Evolutionary conservation across 352 stramenopile genomes (phyloP).

Genomic region (Phytophthora uliginosa): DNA sequence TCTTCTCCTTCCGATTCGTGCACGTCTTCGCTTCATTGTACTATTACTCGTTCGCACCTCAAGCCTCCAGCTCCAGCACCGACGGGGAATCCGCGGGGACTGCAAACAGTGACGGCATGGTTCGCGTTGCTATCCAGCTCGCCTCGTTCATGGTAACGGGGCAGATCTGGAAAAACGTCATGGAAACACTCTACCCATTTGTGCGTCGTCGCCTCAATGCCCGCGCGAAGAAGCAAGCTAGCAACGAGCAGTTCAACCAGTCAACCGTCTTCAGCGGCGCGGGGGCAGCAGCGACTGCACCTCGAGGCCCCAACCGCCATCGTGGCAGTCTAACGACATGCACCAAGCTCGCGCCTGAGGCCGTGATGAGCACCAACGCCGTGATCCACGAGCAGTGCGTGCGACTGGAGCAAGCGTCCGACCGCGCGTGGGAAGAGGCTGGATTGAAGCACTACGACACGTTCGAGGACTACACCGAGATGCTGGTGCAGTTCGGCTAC

Average conservation of each 20-base stretch:
- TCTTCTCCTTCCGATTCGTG: conserved; percentile 98
- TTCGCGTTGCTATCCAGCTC: conserved; percentile 94
- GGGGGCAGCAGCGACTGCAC: conserved; percentile 14
- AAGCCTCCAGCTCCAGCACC: conserved; percentile 8
- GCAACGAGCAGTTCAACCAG: conserved; percentile 69
- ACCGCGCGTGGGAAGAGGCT: conserved; percentile 92
- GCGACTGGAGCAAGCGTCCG: conserved; percentile 82
- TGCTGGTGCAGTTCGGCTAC: conserved; percentile 97
- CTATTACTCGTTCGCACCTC: conserved; percentile 94
- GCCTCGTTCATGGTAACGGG: conserved; percentile 95
- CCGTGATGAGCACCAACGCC: conserved; percentile 53
- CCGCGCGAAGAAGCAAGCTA: conserved; percentile 64
- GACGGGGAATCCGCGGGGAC: conserved; percentile 8
- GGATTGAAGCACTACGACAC: conserved; percentile 93
- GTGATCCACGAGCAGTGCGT: conserved; percentile 85
- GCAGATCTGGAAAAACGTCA: conserved; percentile 95
- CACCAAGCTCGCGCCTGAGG: conserved; percentile 22
- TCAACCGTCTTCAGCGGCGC: conserved; percentile 69
- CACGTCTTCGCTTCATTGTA: conserved; percentile 97
- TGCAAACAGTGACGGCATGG: conserved; percentile 57
- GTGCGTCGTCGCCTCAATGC: conserved; percentile 53
- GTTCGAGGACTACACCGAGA: conserved; percentile 96
- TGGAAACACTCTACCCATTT: conserved; percentile 91
- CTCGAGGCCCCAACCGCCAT: conserved; percentile 18
- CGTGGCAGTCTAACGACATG: conserved; percentile 21